phyloP scores from a whole-genome alignment of 306 rosid genomes.

The Casuarina equisetifolia region DNA sequence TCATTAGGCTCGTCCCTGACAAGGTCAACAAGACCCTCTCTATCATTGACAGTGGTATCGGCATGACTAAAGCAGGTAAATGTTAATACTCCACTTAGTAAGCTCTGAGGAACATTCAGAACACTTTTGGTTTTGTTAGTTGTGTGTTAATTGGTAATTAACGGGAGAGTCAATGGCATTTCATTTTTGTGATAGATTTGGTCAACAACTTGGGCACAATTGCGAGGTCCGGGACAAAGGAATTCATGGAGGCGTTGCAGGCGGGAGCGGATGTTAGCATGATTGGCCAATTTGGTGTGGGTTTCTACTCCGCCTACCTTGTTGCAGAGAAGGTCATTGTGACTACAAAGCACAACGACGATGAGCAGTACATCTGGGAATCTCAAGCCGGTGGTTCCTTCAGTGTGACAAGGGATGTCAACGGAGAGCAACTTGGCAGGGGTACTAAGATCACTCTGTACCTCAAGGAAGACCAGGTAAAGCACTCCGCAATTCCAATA shows the following conservation, averaged over 20 bases:
- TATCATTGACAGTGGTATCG: slow-evolving; percentile 60
- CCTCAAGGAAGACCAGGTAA: slow-evolving; percentile 79
- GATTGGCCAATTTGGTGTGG: slow-evolving; percentile 83
- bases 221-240: slow-evolving; percentile 73
- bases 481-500: not conserved
- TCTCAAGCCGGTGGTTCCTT: slow-evolving; percentile 29
- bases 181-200: slow-evolving; percentile 40
- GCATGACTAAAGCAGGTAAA: too few relatives aligned
- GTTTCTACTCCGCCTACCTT: slow-evolving; percentile 64
- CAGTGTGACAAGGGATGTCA: slow-evolving; percentile 59
- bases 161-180: not conserved
- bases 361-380: slow-evolving; percentile 72
- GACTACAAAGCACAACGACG: slow-evolving; percentile 67
- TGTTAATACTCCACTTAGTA: too few relatives aligned
- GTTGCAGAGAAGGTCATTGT: slow-evolving; percentile 67
- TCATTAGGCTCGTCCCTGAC: slow-evolving; percentile 65
- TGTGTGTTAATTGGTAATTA: not conserved
- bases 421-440: slow-evolving; percentile 66
- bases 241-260: slow-evolving; percentile 77
- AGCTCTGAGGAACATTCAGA: too few relatives aligned
- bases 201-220: slow-evolving; percentile 79
- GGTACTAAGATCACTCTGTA: slow-evolving; percentile 73
- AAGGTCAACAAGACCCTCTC: slow-evolving; percentile 61
- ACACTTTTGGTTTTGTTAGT: too few relatives aligned
- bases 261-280: slow-evolving; percentile 74